Conservation (phyloP, 176 grass and related monocot genomes). For the Oryza rufipogon region DNA sequence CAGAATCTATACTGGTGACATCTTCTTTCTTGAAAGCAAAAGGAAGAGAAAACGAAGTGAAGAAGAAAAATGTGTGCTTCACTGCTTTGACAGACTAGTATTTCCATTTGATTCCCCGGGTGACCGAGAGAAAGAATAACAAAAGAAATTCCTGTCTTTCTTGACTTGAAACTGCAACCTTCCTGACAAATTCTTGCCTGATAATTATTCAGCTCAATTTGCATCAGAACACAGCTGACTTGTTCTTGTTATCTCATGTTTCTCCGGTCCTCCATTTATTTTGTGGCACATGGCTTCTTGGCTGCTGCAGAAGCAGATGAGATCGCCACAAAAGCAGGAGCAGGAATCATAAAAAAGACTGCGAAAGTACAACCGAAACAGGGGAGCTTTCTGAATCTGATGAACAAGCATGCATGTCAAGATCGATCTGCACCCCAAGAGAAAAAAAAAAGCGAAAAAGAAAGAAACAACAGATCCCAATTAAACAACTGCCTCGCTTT, state of each 20-base stretch:
- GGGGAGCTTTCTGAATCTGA: constrained; percentile 35
- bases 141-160: not conserved
- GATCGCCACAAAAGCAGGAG: constrained; percentile 49
- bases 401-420: constrained; percentile 13
- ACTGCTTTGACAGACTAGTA: constrained; percentile 1
- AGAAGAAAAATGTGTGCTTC: not conserved
- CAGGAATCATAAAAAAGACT: constrained; percentile 26
- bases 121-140: not conserved
- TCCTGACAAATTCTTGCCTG: not conserved
- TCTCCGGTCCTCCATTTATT: not conserved
- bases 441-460: not conserved
- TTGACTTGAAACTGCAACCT: constrained; percentile 13
- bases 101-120: constrained; percentile 15
- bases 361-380: not conserved
- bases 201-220: constrained; percentile 19
- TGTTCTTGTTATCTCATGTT: not conserved
- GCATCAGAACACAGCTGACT: not conserved
- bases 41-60: not conserved
- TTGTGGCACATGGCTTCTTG: constrained; percentile 32
- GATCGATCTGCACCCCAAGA: constrained; percentile 23
- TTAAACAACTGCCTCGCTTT: constrained; percentile 38
- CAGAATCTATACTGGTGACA: constrained; percentile 30
- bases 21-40: constrained; percentile 43
- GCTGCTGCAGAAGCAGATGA: constrained; percentile 33
- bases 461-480: not conserved